Evolutionary conservation across 2,329 filamentous ascomycete species (phyloP).

Genomic region (Aspergillus udagawae): DNA sequence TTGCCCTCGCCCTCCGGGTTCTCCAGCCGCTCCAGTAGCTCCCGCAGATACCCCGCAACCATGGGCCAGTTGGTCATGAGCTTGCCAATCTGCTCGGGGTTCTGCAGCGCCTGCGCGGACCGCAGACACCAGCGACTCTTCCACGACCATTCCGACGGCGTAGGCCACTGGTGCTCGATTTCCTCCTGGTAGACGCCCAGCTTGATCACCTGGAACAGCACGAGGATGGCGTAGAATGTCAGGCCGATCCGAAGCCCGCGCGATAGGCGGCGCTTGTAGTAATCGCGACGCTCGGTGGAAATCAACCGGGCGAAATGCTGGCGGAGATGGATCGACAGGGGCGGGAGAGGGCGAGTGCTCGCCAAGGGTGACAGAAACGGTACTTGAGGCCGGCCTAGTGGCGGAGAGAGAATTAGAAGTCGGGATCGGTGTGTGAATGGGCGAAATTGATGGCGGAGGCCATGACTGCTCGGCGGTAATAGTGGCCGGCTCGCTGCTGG

Average conservation of each 20-base stretch:
- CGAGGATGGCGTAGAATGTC: conserved; percentile 66
- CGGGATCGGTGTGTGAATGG: conserved; percentile 57
- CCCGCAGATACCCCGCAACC: conserved; percentile 58
- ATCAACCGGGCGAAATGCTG: conserved; percentile 64
- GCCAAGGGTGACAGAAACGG: conserved; percentile 61
- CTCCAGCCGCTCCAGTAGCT: conserved; percentile 64
- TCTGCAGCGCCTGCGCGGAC: conserved; percentile 58
- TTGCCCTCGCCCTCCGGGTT: conserved; percentile 65
- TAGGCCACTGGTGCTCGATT: conserved; percentile 71
- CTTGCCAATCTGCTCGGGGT: conserved; percentile 52
- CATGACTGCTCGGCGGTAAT: conserved; percentile 28
- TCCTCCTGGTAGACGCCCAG: conserved; percentile 69
- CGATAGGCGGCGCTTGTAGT: conserved; percentile 49
- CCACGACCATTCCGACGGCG: conserved; percentile 76
- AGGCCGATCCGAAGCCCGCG: conserved; percentile 66
- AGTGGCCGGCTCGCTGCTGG: conserved; percentile 33
- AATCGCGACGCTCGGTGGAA: conserved; percentile 64
- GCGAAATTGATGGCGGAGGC: conserved; percentile 32
- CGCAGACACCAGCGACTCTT: conserved; percentile 65
- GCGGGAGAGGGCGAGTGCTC: conserved; percentile 42
- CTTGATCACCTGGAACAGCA: conserved; percentile 57
- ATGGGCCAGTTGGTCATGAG: conserved; percentile 64
- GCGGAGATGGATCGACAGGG: conserved; percentile 51
- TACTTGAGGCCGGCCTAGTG: conserved; percentile 57
- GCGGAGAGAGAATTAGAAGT: conserved; percentile 49